Base-by-base conservation (phyloP, 2,329 filamentous ascomycete genomes). In the Fusarium camptoceras region DNA sequence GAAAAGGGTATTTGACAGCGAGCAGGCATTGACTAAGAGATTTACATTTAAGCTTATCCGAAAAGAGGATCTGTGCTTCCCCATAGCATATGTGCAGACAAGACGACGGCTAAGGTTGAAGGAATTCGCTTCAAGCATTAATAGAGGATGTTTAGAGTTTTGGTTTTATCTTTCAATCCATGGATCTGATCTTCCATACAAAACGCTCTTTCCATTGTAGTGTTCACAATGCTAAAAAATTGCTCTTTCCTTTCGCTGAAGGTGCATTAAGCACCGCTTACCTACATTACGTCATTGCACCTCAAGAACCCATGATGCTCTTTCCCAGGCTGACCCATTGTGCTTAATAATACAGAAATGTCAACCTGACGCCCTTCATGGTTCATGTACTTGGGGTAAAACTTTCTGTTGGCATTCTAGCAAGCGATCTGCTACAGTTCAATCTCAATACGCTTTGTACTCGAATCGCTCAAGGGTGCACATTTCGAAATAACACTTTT, bases 341-440 rank as follows among this genome's bases (percentile, higher is more conserved):
- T 50, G 61, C 59, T 64, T 64, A 64, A 64, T 64, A 64, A 64
- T 59, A 20, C 31, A 22, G 6, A 34, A 47, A 22, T 47, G 46
- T 64, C 60, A 59, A 31, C 14, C 6, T 31, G 6, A 48, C 60
- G 60, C 60, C 62, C 24, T 65, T 48, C 12, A 27, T 18, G 10
- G 3, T 44, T 24, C 22, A 42, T 18, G 10, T 37, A 37, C 10
- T 8, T n/a, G 12, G 34, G 10, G 34, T 4, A 12, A n/a, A 37
- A n/a, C 2, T 6, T 37, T n/a, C 11, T 37, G 18, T n/a, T 37
- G 34, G 18, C 6, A 12, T 37, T 37, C 12, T 37, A 10, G 34
- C 34, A n/a, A 18, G 11, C 34, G 34, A 37, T 37, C 10, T 37
- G 10, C 12, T 37, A n/a, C 6, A 37, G n/a, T 37, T 37, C 18